Evolutionary conservation across 768 basidiomycete species (phyloP).

Genomic region (Mycena metata): DNA sequence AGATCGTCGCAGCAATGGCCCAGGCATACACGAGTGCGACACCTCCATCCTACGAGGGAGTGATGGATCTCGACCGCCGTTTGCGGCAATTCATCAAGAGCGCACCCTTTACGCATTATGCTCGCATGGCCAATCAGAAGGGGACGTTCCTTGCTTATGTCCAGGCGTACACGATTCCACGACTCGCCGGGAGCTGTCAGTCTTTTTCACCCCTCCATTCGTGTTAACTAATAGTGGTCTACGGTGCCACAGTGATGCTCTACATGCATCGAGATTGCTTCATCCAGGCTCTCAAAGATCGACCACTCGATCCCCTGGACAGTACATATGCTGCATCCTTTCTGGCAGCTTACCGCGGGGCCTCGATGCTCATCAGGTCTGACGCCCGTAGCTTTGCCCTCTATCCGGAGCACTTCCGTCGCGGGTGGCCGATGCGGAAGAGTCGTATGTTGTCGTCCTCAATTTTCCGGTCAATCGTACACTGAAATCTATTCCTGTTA

Average conservation of each 20-base stretch:
- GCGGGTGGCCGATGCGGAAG: slow-evolving; percentile 61
- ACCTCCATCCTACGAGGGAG: slow-evolving; percentile 45
- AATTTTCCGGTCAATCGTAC: no score
- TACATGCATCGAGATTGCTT: slow-evolving; percentile 62
- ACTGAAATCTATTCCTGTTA: not conserved
- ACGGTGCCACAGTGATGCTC: slow-evolving; percentile 53
- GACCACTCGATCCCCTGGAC: slow-evolving; percentile 58
- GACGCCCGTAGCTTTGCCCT: slow-evolving; percentile 48
- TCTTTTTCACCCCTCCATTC: not conserved
- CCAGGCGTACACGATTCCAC: not conserved
- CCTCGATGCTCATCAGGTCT: slow-evolving; percentile 42
- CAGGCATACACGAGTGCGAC: slow-evolving; percentile 44
- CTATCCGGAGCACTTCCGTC: slow-evolving; percentile 54
- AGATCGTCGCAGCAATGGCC: slow-evolving; percentile 44
- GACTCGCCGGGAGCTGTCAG: not conserved
- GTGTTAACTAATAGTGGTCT: not conserved
- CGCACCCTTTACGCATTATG: slow-evolving; percentile 15
- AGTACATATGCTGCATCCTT: slow-evolving; percentile 63
- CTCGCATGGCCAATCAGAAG: no score
- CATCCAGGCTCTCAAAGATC: slow-evolving; percentile 58
- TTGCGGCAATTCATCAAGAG: slow-evolving; percentile 22
- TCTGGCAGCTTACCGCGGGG: slow-evolving; percentile 62
- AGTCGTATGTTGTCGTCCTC: slow-evolving; percentile 37
- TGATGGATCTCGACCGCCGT: slow-evolving; percentile 33
- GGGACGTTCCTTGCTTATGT: slow-evolving; percentile 19